Conservation (phyloP, 2,329 filamentous ascomycete species). For the Apiospora kogelbergensis region DNA sequence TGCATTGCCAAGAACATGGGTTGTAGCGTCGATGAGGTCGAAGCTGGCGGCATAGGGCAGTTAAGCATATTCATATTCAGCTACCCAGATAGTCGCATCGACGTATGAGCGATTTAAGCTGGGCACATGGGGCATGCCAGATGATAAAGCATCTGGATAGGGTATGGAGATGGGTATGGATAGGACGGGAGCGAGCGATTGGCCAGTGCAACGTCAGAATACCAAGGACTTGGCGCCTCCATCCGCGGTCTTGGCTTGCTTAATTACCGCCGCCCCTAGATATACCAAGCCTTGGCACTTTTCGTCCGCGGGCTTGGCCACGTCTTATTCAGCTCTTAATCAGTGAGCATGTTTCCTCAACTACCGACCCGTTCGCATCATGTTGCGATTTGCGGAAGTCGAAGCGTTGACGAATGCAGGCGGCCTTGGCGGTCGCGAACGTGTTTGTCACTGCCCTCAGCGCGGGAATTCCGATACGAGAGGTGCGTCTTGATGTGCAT, state of each 20-base stretch:
- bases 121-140: neutral
- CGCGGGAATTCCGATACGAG: neutral
- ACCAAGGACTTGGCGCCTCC: neutral
- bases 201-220: neutral
- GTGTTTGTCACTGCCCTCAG: neutral
- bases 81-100: no score
- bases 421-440: neutral
- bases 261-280: neutral
- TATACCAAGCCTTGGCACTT: neutral
- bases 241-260: neutral
- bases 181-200: neutral
- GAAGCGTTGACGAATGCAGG: neutral
- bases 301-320: neutral
- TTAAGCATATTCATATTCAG: conserved; percentile 5
- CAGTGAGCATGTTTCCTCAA: neutral
- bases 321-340: neutral
- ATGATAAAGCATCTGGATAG: no score
- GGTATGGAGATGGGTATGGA: no score
- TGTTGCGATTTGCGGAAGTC: neutral
- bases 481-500: no score
- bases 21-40: neutral
- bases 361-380: neutral
- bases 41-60: neutral
- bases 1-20: neutral
- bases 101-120: neutral